phyloP scores from a whole-genome alignment of 2,329 filamentous ascomycete species.

The Ophiosphaerella herpotricha region DNA sequence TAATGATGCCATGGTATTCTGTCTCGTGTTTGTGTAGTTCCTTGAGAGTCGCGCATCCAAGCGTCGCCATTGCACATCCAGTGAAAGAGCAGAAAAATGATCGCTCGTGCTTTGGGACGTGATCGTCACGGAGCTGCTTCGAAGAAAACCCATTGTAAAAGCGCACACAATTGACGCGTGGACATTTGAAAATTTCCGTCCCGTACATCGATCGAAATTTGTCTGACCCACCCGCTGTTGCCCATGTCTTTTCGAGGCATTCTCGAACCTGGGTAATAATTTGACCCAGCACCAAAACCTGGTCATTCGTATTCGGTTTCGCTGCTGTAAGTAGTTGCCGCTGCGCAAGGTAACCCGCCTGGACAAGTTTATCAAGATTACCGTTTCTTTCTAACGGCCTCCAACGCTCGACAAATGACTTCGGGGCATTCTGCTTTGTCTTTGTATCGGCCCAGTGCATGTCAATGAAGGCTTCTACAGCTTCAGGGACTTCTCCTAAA shows the following conservation, averaged over 20 bases:
- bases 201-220: slow-evolving; percentile 3
- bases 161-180: slow-evolving; percentile 4
- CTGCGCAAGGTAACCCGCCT: slow-evolving; percentile 2
- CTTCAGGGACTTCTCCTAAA: neutral
- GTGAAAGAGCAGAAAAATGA: slow-evolving; percentile 10
- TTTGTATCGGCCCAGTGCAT: slow-evolving; percentile 2
- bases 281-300: neutral
- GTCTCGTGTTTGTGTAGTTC: slow-evolving; percentile 7
- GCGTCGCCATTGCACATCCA: slow-evolving; percentile 6
- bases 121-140: slow-evolving; percentile 1
- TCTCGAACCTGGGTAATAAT: neutral
- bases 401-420: slow-evolving; percentile 5
- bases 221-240: neutral
- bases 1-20: slow-evolving; percentile 4
- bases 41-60: slow-evolving; percentile 5
- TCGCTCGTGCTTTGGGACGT: slow-evolving; percentile 7
- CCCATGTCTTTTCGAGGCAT: neutral
- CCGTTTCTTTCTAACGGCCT: neutral
- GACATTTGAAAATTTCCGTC: slow-evolving; percentile 7
- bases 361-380: slow-evolving; percentile 3
- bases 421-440: neutral
- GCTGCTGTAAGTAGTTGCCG: slow-evolving; percentile 1
- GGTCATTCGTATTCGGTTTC: neutral
- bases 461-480: slow-evolving; percentile 4
- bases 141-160: slow-evolving; percentile 7